Conservation (phyloP, 192 early-diverging fungal genomes). For the Coemansia asiatica region DNA sequence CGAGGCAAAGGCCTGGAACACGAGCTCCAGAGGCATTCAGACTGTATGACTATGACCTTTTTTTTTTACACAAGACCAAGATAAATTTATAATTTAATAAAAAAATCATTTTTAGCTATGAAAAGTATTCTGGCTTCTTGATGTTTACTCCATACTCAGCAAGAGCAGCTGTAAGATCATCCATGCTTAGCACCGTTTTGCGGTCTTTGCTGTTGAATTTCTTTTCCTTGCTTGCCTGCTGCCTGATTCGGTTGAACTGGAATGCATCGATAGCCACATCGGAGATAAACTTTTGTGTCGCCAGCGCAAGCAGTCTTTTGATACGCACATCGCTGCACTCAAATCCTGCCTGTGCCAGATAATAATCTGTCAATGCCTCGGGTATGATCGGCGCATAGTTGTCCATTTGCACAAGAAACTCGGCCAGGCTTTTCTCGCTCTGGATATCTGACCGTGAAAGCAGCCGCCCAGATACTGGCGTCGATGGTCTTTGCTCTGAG, state of each 20-base stretch:
- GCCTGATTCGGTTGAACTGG: conserved; percentile 68
- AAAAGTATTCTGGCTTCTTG: conserved; percentile 93
- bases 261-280: conserved; percentile 75
- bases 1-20: conserved; percentile 39
- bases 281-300: conserved; percentile 76
- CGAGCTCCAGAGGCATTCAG: conserved; percentile 42
- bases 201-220: conserved; percentile 64
- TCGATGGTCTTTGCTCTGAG: conserved; percentile 15
- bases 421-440: conserved; percentile 75
- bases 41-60: conserved; percentile 13
- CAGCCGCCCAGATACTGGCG: conserved; percentile 23
- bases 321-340: conserved; percentile 68
- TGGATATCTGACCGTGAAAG: conserved; percentile 48
- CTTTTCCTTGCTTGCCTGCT: conserved; percentile 57
- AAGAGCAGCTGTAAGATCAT: conserved; percentile 87
- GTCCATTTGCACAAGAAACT: conserved; percentile 83
- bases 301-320: conserved; percentile 69
- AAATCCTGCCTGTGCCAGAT: conserved; percentile 68
- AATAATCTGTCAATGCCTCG: conserved; percentile 93
- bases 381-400: conserved; percentile 73
- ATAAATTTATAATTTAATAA: background rate
- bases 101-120: conserved; percentile 39
- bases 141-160: conserved; percentile 93
- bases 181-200: conserved; percentile 88
- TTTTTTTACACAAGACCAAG: background rate